Evolutionary conservation across 768 basidiomycete species (phyloP).

Genomic region (Kwoniella sp.): DNA sequence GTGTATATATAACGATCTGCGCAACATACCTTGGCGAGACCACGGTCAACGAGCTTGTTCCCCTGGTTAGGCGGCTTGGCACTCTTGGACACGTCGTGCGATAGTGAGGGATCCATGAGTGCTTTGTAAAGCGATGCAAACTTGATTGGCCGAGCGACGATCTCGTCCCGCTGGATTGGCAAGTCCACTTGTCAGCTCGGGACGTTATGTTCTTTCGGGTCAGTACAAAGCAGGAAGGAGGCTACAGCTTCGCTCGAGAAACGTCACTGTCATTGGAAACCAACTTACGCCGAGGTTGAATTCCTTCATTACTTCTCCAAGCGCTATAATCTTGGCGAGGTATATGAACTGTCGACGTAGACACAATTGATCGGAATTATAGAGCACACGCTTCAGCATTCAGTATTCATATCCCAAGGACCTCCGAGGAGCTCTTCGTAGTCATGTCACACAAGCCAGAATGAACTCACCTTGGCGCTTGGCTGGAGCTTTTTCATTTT

Average conservation of each 20-base stretch:
- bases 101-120: conserved; percentile 2
- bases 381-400: not conserved
- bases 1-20: not conserved
- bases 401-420: not conserved
- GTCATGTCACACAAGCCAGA: not conserved
- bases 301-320: conserved; percentile 28
- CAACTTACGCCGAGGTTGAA: conserved; percentile 33
- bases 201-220: not conserved
- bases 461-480: conserved; percentile 27
- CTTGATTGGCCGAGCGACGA: conserved; percentile 49
- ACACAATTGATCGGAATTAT: too few relatives aligned
- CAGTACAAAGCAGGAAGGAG: too few relatives aligned
- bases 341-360: conserved; percentile 48
- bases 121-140: conserved; percentile 38
- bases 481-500: conserved; percentile 32
- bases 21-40: not conserved
- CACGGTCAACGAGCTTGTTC: not conserved
- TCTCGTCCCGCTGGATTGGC: conserved; percentile 27
- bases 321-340: conserved; percentile 36
- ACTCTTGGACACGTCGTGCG: not conserved
- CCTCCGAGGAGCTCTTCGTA: not conserved
- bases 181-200: not conserved
- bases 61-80: not conserved
- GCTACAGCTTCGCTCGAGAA: too few relatives aligned
- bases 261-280: too few relatives aligned